phyloP scores from a whole-genome alignment of 192 early-diverging fungal genomes.

The Coemansia sp. region DNA sequence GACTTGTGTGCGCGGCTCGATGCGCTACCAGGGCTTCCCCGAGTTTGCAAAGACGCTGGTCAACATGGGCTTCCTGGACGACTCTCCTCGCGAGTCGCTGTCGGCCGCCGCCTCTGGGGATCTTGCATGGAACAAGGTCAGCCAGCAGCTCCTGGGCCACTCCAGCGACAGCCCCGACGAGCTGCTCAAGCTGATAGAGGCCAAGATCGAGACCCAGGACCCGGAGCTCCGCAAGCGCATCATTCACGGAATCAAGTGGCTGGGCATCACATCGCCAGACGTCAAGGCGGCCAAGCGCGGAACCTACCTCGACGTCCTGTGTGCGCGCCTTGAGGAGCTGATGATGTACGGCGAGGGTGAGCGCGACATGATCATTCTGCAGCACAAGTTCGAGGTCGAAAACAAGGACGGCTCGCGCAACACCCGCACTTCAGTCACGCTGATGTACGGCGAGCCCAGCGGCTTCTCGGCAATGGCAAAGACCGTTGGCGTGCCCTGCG shows the following conservation, averaged over 20 bases:
- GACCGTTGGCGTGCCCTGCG: constrained; percentile 95
- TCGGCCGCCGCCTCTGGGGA: constrained; percentile 51
- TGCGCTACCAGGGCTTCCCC: constrained; percentile 97
- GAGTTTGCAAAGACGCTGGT: constrained; percentile 95
- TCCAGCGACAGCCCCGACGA: constrained; percentile 37
- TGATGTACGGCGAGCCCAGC: constrained; percentile 89
- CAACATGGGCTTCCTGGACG: constrained; percentile 89
- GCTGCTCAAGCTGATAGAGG: constrained; percentile 64
- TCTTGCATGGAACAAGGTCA: constrained; percentile 78
- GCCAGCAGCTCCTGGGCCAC: constrained; percentile 60
- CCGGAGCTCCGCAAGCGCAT: constrained; percentile 61
- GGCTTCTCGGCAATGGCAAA: constrained; percentile 96
- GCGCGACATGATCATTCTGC: constrained; percentile 96
- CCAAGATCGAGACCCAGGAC: constrained; percentile 67
- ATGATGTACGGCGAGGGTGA: constrained; percentile 92
- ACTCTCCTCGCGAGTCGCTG: constrained; percentile 67
- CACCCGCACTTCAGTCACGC: constrained; percentile 89
- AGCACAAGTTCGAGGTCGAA: constrained; percentile 96
- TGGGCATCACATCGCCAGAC: constrained; percentile 81
- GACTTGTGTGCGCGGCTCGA: constrained; percentile 91
- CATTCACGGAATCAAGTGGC: constrained; percentile 79
- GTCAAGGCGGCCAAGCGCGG: constrained; percentile 67
- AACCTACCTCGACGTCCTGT: constrained; percentile 87
- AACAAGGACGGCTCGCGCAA: constrained; percentile 82
- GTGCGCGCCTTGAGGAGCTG: constrained; percentile 94